Evolutionary conservation across 352 stramenopile genomes (phyloP).

Genomic region (Poterioochromonas sp.): DNA sequence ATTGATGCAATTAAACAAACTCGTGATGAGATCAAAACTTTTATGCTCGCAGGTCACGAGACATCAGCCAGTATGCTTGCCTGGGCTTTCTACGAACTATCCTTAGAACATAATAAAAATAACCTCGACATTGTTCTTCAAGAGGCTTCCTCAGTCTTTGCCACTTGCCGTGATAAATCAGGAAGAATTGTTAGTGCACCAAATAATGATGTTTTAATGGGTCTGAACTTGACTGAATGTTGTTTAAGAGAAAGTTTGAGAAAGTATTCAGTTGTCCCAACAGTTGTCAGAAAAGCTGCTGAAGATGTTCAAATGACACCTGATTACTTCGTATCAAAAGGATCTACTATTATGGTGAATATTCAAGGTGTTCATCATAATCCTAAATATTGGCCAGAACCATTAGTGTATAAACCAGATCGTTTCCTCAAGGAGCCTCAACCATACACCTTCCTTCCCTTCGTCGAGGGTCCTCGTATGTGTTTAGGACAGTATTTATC

Average conservation of each 20-base stretch:
- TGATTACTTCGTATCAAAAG: slow-evolving; percentile 34
- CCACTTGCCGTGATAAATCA: slow-evolving; percentile 21
- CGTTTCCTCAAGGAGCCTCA: slow-evolving; percentile 41
- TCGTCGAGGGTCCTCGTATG: slow-evolving; percentile 55
- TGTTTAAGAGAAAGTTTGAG: slow-evolving; percentile 50
- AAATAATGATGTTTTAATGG: slow-evolving; percentile 23
- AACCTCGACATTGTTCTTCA: slow-evolving; percentile 19
- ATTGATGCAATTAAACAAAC: slow-evolving; percentile 42
- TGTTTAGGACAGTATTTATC: slow-evolving; percentile 54
- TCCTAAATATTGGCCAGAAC: slow-evolving; percentile 49
- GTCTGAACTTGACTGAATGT: slow-evolving; percentile 45
- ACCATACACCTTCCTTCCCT: slow-evolving; percentile 57
- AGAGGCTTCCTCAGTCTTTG: slow-evolving; percentile 42
- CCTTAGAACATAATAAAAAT: not conserved
- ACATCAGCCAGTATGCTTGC: slow-evolving; percentile 56
- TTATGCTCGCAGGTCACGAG: slow-evolving; percentile 55
- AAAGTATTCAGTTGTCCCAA: slow-evolving; percentile 52
- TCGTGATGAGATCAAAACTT: slow-evolving; percentile 57
- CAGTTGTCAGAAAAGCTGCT: slow-evolving; percentile 41
- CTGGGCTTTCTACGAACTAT: slow-evolving; percentile 52
- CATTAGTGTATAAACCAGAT: slow-evolving; percentile 46
- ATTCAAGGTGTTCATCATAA: slow-evolving; percentile 52
- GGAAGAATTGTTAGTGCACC: slow-evolving; percentile 34
- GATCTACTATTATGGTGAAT: slow-evolving; percentile 45
- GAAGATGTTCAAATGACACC: slow-evolving; percentile 38